Evolutionary conservation across 805 yeast species (phyloP).

Genomic region (Cyberlindnera japonica): DNA sequence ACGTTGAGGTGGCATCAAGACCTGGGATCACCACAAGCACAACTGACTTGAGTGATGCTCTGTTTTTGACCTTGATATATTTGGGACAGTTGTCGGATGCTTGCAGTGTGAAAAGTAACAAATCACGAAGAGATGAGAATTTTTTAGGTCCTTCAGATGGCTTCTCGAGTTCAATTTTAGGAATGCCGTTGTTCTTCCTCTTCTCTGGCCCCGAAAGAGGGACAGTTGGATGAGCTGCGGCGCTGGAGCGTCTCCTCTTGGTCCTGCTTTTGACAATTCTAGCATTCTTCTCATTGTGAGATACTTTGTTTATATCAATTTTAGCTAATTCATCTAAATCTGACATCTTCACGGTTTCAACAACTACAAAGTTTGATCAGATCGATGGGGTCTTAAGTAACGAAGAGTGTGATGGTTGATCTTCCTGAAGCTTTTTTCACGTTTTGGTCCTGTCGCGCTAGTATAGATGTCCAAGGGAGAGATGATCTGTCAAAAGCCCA

Average conservation of each 20-base stretch:
- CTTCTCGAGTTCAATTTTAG: slow-evolving; percentile 34
- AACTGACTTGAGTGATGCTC: slow-evolving; percentile 46
- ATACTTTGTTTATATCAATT: slow-evolving; percentile 5
- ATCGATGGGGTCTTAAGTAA: too few relatives aligned
- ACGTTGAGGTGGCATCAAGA: slow-evolving; percentile 43
- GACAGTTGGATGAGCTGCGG: slow-evolving; percentile 13
- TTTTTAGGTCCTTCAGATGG: slow-evolving; percentile 4
- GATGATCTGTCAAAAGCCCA: too few relatives aligned
- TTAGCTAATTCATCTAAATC: slow-evolving; percentile 9
- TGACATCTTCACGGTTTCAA: neutral
- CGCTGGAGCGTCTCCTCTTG: slow-evolving; percentile 29
- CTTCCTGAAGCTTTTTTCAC: too few relatives aligned
- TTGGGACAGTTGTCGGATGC: slow-evolving; percentile 34
- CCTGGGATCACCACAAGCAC: slow-evolving; percentile 67
- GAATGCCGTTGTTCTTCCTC: slow-evolving; percentile 27
- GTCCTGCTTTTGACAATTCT: slow-evolving; percentile 3
- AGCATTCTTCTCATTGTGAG: slow-evolving; percentile 4
- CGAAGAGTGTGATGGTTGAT: too few relatives aligned
- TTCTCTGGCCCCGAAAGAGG: slow-evolving; percentile 28
- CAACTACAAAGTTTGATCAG: too few relatives aligned
- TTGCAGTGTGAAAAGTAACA: slow-evolving; percentile 30
- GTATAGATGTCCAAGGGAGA: too few relatives aligned
- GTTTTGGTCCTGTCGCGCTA: too few relatives aligned
- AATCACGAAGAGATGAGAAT: slow-evolving; percentile 20
- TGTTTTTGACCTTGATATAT: slow-evolving; percentile 49